Evolutionary conservation across 345 rosid genomes (phyloP), one percentile per base, ranked within the genome.

Genomic region (Hibiscus mutabilis): DNA sequence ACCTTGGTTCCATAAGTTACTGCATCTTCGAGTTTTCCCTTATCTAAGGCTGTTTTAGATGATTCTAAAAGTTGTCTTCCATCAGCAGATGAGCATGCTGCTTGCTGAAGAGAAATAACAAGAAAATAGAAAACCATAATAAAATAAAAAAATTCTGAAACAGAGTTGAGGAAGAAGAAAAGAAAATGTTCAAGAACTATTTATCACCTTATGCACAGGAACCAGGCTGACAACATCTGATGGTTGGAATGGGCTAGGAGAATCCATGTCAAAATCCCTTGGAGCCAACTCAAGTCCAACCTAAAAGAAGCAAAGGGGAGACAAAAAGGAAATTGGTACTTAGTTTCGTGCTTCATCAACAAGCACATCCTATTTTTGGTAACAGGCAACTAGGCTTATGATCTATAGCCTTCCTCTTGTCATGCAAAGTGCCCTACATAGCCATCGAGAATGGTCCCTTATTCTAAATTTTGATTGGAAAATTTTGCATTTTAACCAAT

Each of bases 21-120:
- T 65, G 99, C 97, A 84, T 95, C 99, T 86, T 92, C 99, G 74
- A 95, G 99, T 82, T 95, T 95, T 75, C 99, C 99, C 78, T 95
- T 95, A 79, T 95, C 99, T 70, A 92, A 82, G 73, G 99, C 99
- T 66, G 99, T 92, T 86, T 95, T 95, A 70, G 99, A 95, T 68
- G 97, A 95, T 82, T 95, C 99, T 68, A 95, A 83, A 74, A 95
- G 99, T 72, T 92, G 97, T 72, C 99, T 88, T 78, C 99, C 99
- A 84, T 95, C 98, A 21, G 99, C 99, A 81, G 99, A 90, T 73
- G 99, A 90, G 86, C 97, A 95, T 65, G 99, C 96, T 60, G 97
- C 97, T 95, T 95, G 97, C 99, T 95, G 92, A 77, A 76, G 58
- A 79, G 60, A 53, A 79, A 73, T 60, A 82, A 53, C 70, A 68